Evolutionary conservation across 768 basidiomycete species (phyloP), one percentile per base, ranked within the genome.

Genomic region (Favolaschia claudopus): DNA sequence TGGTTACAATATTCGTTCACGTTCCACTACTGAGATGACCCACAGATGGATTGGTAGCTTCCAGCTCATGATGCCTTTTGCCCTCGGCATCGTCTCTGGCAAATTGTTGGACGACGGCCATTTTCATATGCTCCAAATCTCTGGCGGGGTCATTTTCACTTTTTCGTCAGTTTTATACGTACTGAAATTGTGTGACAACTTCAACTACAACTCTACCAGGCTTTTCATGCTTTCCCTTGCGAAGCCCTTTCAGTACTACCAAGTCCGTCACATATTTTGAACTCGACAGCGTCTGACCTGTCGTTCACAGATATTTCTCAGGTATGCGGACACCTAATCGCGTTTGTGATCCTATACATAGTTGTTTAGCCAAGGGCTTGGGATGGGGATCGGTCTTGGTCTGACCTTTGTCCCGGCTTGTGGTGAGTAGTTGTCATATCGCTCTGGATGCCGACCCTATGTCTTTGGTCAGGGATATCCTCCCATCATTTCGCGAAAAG

Each of bases 401-500:
- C 49, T 76, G 28, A 68, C 73, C 20, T 79, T 76, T 59, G 65
- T 77, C 32, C 83, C 82, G 6, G 70, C 78, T 1, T 56, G 82
- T 10, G 74, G 75, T 2, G n/a, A n/a, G 72, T 82, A 44, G 53
- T 79, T 17, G 74, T 76, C 12, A n/a, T n/a, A n/a, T n/a, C n/a
- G n/a, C n/a, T n/a, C n/a, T n/a, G n/a, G n/a, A n/a, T n/a, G n/a
- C n/a, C n/a, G n/a, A n/a, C n/a, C n/a, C n/a, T n/a, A n/a, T n/a
- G n/a, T n/a, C n/a, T n/a, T n/a, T n/a, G n/a, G n/a, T n/a, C n/a
- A n/a, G n/a, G n/a, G n/a, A 52, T 58, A 4, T 13, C 24, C n/a
- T 40, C 49, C 29, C 80, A 81, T 37, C 78, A 82, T 66, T 84
- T 84, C 50, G 54, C 68, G n/a, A 70, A 68, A 44, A 70, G 73